These are phyloP conservation scores for Rhamnella rubrinervis DNA, from an alignment of 331 rosid genomes.

Conservation along the genomic window DNA sequence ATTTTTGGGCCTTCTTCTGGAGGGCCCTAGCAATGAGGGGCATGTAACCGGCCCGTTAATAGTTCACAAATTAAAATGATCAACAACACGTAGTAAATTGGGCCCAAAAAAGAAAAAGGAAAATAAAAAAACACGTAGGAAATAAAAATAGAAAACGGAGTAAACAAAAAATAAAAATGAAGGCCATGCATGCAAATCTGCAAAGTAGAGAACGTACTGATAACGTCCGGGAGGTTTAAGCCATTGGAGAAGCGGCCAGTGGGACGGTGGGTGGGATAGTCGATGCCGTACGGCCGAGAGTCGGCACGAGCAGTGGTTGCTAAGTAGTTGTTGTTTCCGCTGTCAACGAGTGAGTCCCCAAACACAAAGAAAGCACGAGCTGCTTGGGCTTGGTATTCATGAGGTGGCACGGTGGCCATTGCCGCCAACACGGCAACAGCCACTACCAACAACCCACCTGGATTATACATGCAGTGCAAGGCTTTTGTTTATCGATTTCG, in stretches of 20 bases:
- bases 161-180: neutral
- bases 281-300: constrained; percentile 53
- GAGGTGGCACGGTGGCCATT: neutral
- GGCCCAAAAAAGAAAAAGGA: neutral
- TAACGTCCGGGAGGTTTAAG: constrained; percentile 56
- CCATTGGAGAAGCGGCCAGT: constrained; percentile 69
- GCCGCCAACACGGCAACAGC: constrained; percentile 5
- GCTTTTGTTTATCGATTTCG: too few species aligned
- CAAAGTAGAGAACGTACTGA: constrained; percentile 16
- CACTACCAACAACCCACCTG: neutral
- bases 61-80: too few species aligned
- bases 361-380: constrained; percentile 48
- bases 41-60: too few species aligned
- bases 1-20: too few species aligned
- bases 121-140: neutral
- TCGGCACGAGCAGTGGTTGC: constrained; percentile 48
- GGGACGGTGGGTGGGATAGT: constrained; percentile 47
- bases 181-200: too few species aligned
- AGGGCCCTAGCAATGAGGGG: too few species aligned
- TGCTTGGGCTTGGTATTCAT: constrained; percentile 17
- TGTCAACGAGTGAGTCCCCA: constrained; percentile 61
- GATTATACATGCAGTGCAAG: too few species aligned
- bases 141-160: neutral
- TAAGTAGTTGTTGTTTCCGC: constrained; percentile 57
- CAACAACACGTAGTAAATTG: neutral